Conservation (phyloP, 371 early-diverging fungal genomes). For the Mortierella sp. region DNA sequence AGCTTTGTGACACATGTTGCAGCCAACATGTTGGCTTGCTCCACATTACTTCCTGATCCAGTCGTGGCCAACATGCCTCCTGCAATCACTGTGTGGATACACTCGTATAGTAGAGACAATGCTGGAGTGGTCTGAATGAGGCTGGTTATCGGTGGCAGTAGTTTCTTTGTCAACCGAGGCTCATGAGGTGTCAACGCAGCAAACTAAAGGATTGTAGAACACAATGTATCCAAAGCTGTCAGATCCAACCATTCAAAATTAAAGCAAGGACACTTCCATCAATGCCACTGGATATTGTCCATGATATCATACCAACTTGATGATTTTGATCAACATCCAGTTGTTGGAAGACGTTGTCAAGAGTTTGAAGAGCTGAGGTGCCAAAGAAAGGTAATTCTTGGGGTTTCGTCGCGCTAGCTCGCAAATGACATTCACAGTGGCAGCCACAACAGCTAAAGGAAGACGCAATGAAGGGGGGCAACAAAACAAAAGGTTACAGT, state of each 20-base stretch:
- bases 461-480: too few species aligned
- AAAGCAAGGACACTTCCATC: too few species aligned
- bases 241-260: too few species aligned
- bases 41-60: slow-evolving; percentile 65
- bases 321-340: slow-evolving; percentile 98
- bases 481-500: too few species aligned
- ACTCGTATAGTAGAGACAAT: slow-evolving; percentile 95
- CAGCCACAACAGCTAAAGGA: slow-evolving; percentile 83
- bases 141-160: slow-evolving; percentile 84
- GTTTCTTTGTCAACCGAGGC: slow-evolving; percentile 91
- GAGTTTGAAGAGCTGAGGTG: slow-evolving; percentile 91
- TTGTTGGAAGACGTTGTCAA: slow-evolving; percentile 91
- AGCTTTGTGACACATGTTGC: slow-evolving; percentile 90
- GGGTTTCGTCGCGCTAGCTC: slow-evolving; percentile 94
- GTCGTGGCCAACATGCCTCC: slow-evolving; percentile 85
- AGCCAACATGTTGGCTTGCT: slow-evolving; percentile 69
- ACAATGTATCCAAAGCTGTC: too few species aligned
- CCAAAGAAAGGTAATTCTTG: slow-evolving; percentile 89
- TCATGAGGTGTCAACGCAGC: slow-evolving; percentile 92
- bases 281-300: neutral
- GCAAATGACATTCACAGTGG: slow-evolving; percentile 94
- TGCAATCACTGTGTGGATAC: slow-evolving; percentile 91
- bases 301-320: slow-evolving; percentile 83
- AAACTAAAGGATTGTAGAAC: too few species aligned
- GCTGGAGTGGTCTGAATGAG: slow-evolving; percentile 91